These are phyloP conservation scores for Alternaria consortialis DNA, from an alignment of 2,329 filamentous ascomycete species.

Conservation along the genomic window DNA sequence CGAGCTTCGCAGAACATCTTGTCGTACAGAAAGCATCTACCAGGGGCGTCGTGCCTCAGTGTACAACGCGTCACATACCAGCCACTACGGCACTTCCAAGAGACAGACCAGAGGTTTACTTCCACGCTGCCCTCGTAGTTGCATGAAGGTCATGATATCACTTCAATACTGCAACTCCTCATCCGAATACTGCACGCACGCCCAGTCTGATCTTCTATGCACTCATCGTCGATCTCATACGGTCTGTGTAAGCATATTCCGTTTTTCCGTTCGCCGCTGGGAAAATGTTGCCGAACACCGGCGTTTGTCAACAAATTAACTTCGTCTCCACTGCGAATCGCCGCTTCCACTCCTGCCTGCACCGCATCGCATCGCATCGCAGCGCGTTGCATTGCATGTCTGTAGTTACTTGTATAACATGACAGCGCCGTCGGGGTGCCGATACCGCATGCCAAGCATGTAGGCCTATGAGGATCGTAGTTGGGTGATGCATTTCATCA, in stretches of 20 bases:
- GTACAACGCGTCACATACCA: neutral
- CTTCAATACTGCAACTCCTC: neutral
- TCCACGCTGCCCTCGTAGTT: neutral
- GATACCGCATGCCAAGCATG: neutral
- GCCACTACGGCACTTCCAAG: neutral
- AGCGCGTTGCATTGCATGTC: conserved; percentile 5
- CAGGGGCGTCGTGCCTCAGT: neutral
- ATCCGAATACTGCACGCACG: neutral
- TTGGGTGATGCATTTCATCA: neutral
- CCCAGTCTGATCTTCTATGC: neutral
- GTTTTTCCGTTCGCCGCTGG: neutral
- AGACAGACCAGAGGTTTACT: neutral
- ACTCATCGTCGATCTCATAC: neutral
- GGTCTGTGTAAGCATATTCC: conserved; percentile 2
- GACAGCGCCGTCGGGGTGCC: conserved; percentile 4
- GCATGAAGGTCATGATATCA: neutral
- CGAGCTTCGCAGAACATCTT: neutral
- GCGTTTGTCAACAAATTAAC: neutral
- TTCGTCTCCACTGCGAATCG: neutral
- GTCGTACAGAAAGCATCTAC: neutral
- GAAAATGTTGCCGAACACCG: neutral
- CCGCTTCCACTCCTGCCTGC: neutral
- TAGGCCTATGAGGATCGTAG: neutral
- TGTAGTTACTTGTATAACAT: neutral
- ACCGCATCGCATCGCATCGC: neutral